Base-by-base conservation (phyloP, 2,329 filamentous ascomycete species). In the Pseudogymnoascus sp. region DNA sequence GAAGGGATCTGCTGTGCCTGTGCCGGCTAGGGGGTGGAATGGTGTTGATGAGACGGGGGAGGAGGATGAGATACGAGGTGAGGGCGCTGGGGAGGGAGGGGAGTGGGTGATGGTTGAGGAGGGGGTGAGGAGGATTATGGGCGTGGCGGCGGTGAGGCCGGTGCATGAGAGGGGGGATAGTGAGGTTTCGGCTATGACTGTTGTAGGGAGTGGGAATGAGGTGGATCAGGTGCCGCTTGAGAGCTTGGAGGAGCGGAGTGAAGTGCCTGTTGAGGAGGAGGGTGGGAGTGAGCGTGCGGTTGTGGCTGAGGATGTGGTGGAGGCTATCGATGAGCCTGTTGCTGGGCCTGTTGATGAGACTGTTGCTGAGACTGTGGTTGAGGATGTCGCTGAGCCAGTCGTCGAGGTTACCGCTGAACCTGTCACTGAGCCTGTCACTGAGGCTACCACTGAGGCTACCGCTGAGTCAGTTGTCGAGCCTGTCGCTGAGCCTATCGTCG, bases 141-240 rank as follows among this genome's bases (percentile, higher is more conserved):
- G 9, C 2, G 35, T 3, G 5, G 12, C 6, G 4, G 49, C 3
- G 5, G 23, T 2, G 52, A 39, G 36, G 9, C 55, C 30, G 28
- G 35, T 35, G 25, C 59, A 41, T 60, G 59, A 60, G 59, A 30
- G 35, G 25, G 59, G 22, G 2, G 55, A 39, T 25, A 39, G 33
- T 60, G 59, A 39, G 38, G 59, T 45, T 60, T 41, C 59, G 19
- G 59, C 59, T 11, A 2, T 45, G 35, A 60, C 35, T n/a, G 59
- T 59, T 30, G n/a, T 11, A 16, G 39, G n/a, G 22, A 12, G 14
- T 2, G 22, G 14, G 6, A 22, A 9, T 22, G 23, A 11, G 23
- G 42, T n/a, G n/a, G n/a, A 12, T 1, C 41, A n/a, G 42, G 42
- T 4, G 23, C 3, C 7, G 23, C 1, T 52, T 6, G 42, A 52